Conservation (phyloP, 2,329 filamentous ascomycete genomes). For the Ilyonectria sp. region DNA sequence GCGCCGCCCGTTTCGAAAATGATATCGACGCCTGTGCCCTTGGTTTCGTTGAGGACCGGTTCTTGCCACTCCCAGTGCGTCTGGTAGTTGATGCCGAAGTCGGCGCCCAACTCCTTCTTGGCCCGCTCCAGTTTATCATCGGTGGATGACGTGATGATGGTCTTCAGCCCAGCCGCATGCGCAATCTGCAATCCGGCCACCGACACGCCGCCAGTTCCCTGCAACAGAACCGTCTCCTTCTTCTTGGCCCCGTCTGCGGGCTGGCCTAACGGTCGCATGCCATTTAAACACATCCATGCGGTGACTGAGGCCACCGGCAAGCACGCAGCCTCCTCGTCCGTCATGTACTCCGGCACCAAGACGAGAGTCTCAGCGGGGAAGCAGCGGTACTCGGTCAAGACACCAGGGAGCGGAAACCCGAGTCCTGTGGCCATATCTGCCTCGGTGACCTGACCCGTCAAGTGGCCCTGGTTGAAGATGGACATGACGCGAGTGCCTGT, state of each 20-base stretch:
- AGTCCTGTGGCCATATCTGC: slow-evolving; percentile 70
- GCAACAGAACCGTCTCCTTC: slow-evolving; percentile 61
- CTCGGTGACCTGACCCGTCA: slow-evolving; percentile 72
- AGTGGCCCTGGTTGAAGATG: slow-evolving; percentile 72
- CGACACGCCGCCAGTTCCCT: slow-evolving; percentile 69
- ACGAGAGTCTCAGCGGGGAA: slow-evolving; percentile 72
- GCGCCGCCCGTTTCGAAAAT: slow-evolving; percentile 71
- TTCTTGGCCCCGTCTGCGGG: slow-evolving; percentile 48
- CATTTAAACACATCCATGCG: slow-evolving; percentile 77
- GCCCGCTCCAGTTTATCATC: slow-evolving; percentile 66
- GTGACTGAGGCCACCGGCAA: slow-evolving; percentile 75
- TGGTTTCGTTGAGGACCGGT: slow-evolving; percentile 62
- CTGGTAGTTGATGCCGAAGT: slow-evolving; percentile 68
- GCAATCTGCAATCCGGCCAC: slow-evolving; percentile 69
- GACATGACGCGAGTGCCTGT: slow-evolving; percentile 77
- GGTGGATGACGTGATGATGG: slow-evolving; percentile 69
- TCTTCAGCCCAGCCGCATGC: slow-evolving; percentile 64
- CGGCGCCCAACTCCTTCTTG: slow-evolving; percentile 63
- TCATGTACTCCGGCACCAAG: slow-evolving; percentile 69
- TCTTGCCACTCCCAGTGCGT: slow-evolving; percentile 67
- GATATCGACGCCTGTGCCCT: slow-evolving; percentile 64
- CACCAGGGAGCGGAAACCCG: slow-evolving; percentile 72
- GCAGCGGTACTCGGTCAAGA: slow-evolving; percentile 71
- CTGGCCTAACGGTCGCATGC: slow-evolving; percentile 68
- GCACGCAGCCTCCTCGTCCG: slow-evolving; percentile 71